Evolutionary conservation across 2,329 filamentous ascomycete genomes (phyloP).

Genomic region (Chaetomiaceae sp.): DNA sequence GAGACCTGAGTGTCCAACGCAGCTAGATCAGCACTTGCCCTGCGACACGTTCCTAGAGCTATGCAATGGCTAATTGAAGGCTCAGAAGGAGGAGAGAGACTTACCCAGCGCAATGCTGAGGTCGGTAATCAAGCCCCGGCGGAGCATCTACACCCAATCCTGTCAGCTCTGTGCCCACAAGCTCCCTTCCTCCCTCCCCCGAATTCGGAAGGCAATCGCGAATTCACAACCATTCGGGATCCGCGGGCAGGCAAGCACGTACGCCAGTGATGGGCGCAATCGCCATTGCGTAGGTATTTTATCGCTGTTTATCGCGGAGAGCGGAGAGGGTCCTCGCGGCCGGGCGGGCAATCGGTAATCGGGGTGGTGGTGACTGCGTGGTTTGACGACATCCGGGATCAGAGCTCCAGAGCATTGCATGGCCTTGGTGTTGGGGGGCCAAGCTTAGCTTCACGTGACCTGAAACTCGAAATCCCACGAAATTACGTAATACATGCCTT

Average conservation of each 20-base stretch:
- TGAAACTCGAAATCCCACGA: too few relatives aligned
- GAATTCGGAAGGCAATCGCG: conserved; percentile 4
- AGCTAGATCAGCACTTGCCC: too few relatives aligned
- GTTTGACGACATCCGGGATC: conserved; percentile 20
- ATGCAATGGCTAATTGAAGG: too few relatives aligned
- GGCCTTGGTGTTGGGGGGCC: conserved; percentile 14
- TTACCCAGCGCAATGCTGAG: conserved; percentile 50
- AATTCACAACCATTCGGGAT: conserved; percentile 14
- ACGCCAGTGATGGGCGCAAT: conserved; percentile 55
- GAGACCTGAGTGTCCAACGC: conserved; percentile 36
- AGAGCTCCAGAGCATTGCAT: conserved; percentile 15
- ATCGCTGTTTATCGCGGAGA: conserved; percentile 11
- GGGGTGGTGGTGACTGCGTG: conserved; percentile 11
- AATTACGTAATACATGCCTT: too few relatives aligned
- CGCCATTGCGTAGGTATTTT: conserved; percentile 36
- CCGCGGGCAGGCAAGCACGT: conserved; percentile 35
- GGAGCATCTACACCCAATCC: conserved; percentile 54
- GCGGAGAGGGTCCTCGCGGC: conserved; percentile 18
- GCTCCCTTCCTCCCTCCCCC: background rate
- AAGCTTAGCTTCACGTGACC: conserved; percentile 20
- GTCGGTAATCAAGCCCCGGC: conserved; percentile 52
- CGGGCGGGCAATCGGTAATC: conserved; percentile 3
- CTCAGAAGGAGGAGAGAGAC: conserved; percentile 25
- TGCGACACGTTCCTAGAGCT: too few relatives aligned
- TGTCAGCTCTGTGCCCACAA: conserved; percentile 28